Conservation (phyloP, 2,329 filamentous ascomycete species). For the Bipolaris sorokiniana region DNA sequence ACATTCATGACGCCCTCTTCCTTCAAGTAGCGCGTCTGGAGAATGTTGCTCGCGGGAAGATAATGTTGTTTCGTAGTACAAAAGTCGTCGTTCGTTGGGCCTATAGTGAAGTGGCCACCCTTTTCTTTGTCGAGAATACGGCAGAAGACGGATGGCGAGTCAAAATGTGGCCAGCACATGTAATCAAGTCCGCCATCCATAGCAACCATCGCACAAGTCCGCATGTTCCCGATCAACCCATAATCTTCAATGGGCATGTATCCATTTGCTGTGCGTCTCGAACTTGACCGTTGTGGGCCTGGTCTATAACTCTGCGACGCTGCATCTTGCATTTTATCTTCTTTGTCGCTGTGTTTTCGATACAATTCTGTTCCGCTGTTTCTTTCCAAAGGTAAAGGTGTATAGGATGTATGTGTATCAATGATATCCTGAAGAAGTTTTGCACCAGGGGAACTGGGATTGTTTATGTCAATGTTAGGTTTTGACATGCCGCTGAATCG, state of each 20-base stretch:
- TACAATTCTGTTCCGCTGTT: constrained; percentile 19
- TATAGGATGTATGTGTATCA: constrained; percentile 12
- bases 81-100: constrained; percentile 53
- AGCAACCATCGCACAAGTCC: constrained; percentile 62
- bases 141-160: constrained; percentile 77
- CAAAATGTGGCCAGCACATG: constrained; percentile 69
- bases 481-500: constrained; percentile 15
- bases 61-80: constrained; percentile 80
- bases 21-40: constrained; percentile 78
- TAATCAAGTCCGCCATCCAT: constrained; percentile 59
- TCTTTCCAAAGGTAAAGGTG: constrained; percentile 11
- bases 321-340: constrained; percentile 22
- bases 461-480: constrained; percentile 4
- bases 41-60: constrained; percentile 74
- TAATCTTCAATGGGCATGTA: constrained; percentile 66
- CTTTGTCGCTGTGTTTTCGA: constrained; percentile 14
- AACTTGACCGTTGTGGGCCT: constrained; percentile 18
- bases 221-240: constrained; percentile 81
- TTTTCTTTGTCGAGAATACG: constrained; percentile 75
- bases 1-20: constrained; percentile 76
- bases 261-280: constrained; percentile 32
- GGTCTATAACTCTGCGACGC: constrained; percentile 15
- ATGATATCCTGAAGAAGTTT: constrained; percentile 20
- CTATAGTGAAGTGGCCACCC: constrained; percentile 74
- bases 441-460: constrained; percentile 11